Evolutionary conservation across 2,329 filamentous ascomycete genomes (phyloP).

Genomic region (Ophiostoma ips): DNA sequence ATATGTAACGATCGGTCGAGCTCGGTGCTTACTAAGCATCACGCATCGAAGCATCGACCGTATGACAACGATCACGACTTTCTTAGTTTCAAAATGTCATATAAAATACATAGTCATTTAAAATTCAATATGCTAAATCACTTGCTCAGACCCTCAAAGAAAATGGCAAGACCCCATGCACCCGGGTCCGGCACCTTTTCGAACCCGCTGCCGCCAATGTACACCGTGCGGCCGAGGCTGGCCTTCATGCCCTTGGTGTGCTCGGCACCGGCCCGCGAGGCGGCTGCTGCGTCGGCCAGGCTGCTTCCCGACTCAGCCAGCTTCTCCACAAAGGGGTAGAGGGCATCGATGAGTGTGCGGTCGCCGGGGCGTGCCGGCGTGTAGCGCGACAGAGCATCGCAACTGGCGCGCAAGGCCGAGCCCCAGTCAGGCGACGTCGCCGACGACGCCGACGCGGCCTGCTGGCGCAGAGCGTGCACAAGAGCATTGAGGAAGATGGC

Average conservation of each 20-base stretch:
- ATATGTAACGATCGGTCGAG: no score
- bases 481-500: constrained; percentile 87
- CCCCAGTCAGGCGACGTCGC: constrained; percentile 33
- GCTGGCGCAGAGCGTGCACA: constrained; percentile 43
- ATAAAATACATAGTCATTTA: no score
- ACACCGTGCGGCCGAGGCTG: constrained; percentile 70
- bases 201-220: constrained; percentile 63
- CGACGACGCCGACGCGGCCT: constrained; percentile 21
- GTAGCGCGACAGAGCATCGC: constrained; percentile 61
- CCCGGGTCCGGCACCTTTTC: constrained; percentile 53
- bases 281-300: constrained; percentile 58
- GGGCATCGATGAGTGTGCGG: constrained; percentile 76
- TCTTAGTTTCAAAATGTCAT: no score
- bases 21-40: no score
- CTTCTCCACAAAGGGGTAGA: constrained; percentile 73
- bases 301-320: constrained; percentile 46
- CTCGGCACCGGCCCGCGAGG: constrained; percentile 62
- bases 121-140: no score
- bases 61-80: no score
- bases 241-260: constrained; percentile 87
- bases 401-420: constrained; percentile 55
- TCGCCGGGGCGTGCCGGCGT: constrained; percentile 85
- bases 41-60: no score
- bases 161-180: constrained; percentile 59
- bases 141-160: constrained; percentile 64